A percentile compares a stretch with the other conserved stretches of the same genome.
Evolutionary conservation across 1,284 basidiomycete genomes (phyloP).

Genomic region (Pseudozyma sp.): DNA sequence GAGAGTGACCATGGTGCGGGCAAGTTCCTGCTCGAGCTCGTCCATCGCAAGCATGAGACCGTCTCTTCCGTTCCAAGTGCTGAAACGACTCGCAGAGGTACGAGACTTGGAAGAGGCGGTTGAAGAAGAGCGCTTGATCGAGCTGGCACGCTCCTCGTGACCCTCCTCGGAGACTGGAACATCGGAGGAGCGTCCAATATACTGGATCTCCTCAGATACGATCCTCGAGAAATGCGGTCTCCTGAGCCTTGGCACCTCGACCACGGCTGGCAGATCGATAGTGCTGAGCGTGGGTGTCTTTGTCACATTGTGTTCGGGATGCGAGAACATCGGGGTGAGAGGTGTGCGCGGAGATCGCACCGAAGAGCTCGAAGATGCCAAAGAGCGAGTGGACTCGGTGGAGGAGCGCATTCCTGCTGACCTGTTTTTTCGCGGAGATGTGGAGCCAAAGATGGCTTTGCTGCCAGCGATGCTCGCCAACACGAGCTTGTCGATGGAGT

Average conservation of each 20-base stretch:
- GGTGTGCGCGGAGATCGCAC: slow-evolving; percentile 29
- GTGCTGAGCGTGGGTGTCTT: slow-evolving; percentile 15
- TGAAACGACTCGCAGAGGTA: slow-evolving; percentile 22
- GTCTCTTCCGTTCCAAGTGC: slow-evolving; percentile 29
- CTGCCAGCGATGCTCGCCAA: slow-evolving; percentile 18
- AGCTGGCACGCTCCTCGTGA: slow-evolving; percentile 12
- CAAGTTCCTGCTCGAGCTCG: slow-evolving; percentile 42
- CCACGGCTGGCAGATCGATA: slow-evolving; percentile 10
- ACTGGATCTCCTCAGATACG: slow-evolving; percentile 31
- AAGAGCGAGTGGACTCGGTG: slow-evolving; percentile 25
- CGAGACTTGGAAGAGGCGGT: slow-evolving; percentile 1
- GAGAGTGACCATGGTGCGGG: slow-evolving; percentile 35
- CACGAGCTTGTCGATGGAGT: slow-evolving; percentile 25
- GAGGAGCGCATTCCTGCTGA: slow-evolving; percentile 20
- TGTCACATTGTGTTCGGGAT: slow-evolving; percentile 25
- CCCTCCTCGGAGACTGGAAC: slow-evolving; percentile 34
- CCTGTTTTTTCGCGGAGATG: slow-evolving; percentile 34
- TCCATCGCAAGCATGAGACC: slow-evolving; percentile 43
- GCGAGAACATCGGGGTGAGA: slow-evolving; percentile 12
- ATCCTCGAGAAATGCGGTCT: slow-evolving; percentile 16
- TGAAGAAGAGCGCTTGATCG: slow-evolving; percentile 1
- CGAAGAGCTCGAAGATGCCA: slow-evolving; percentile 21
- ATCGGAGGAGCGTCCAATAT: slow-evolving; percentile 39
- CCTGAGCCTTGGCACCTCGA: slow-evolving; percentile 15
- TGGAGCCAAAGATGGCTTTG: slow-evolving; percentile 43